These are phyloP conservation scores for Fusarium sp. DNA, from an alignment of 2,329 filamentous ascomycete genomes.

Conservation along the genomic window DNA sequence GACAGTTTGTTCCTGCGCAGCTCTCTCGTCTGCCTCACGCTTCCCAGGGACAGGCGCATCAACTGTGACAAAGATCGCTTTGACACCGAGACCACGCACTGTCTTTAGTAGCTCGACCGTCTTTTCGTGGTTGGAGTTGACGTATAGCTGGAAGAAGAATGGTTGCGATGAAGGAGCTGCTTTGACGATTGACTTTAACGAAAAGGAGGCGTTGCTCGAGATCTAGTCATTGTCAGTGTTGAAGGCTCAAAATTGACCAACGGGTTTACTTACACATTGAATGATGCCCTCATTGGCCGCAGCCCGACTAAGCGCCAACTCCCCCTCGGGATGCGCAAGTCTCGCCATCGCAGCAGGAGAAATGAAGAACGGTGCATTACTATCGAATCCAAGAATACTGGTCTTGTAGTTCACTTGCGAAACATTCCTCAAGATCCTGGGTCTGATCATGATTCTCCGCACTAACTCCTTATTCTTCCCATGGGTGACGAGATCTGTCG, in stretches of 20 bases:
- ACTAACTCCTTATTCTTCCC: slow-evolving; percentile 66
- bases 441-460: slow-evolving; percentile 68
- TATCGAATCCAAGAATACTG: slow-evolving; percentile 63
- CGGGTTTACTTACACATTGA: slow-evolving; percentile 33
- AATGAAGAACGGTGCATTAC: slow-evolving; percentile 70
- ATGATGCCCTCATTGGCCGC: slow-evolving; percentile 43
- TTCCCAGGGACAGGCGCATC: slow-evolving; percentile 67
- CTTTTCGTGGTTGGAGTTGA: slow-evolving; percentile 62
- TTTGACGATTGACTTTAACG: slow-evolving; percentile 40
- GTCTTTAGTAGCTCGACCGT: slow-evolving; percentile 58
- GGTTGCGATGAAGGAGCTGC: slow-evolving; percentile 32
- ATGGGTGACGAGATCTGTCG: slow-evolving; percentile 70
- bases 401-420: slow-evolving; percentile 61
- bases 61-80: slow-evolving; percentile 62
- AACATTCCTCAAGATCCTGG: slow-evolving; percentile 68
- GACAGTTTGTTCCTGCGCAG: slow-evolving; percentile 58
- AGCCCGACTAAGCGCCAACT: slow-evolving; percentile 51
- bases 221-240: slow-evolving; percentile 9
- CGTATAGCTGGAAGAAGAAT: slow-evolving; percentile 60
- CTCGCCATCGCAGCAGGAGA: slow-evolving; percentile 73
- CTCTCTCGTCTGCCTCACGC: slow-evolving; percentile 67
- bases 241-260: rapidly evolving
- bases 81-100: slow-evolving; percentile 60
- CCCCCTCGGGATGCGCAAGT: slow-evolving; percentile 73
- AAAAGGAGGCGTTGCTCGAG: slow-evolving; percentile 43